A percentile compares a stretch with the other conserved stretches of the same genome.
Conservation (phyloP, 164 flowering plant species). For the Magnolia kwangsiensis region DNA sequence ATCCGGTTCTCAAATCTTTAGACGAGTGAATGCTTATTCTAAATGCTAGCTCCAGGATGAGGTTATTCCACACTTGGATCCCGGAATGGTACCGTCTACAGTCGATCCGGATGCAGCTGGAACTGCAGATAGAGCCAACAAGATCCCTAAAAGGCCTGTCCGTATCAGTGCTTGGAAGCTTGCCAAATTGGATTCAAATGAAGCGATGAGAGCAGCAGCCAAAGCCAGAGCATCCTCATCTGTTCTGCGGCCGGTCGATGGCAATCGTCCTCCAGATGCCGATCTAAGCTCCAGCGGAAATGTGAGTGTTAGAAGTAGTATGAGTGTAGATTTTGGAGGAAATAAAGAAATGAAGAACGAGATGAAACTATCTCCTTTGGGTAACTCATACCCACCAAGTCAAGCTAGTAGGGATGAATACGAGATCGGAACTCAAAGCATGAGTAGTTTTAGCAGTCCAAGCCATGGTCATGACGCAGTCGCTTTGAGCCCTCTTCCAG, state of each 20-base stretch:
- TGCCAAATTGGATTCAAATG: slow-evolving; percentile 79
- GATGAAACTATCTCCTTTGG: slow-evolving; percentile 32
- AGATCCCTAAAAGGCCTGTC: slow-evolving; percentile 57
- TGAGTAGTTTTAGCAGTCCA: slow-evolving; percentile 91
- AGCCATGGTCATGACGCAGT: slow-evolving; percentile 72
- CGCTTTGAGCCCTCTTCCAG: slow-evolving; percentile 75
- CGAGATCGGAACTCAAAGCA: slow-evolving; percentile 81
- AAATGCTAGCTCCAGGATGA: slow-evolving; percentile 61
- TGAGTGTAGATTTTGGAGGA: slow-evolving; percentile 59
- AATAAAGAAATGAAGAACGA: slow-evolving; percentile 58
- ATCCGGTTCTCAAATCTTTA: not conserved
- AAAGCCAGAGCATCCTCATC: slow-evolving; percentile 97
- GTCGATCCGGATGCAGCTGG: slow-evolving; percentile 90
- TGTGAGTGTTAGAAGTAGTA: slow-evolving; percentile 70
- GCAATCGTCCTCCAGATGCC: slow-evolving; percentile 43
- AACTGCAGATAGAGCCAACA: slow-evolving; percentile 39
- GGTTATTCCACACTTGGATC: slow-evolving; percentile 91
- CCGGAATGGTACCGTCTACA: slow-evolving; percentile 92
- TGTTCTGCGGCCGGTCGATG: slow-evolving; percentile 75
- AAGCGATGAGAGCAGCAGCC: slow-evolving; percentile 87
- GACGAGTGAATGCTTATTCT: not conserved
- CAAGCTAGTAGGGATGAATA: slow-evolving; percentile 78
- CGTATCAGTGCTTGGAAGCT: slow-evolving; percentile 95
- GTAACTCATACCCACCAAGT: slow-evolving; percentile 69
- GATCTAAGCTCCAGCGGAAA: slow-evolving; percentile 81